phyloP scores from a whole-genome alignment of 192 early-diverging fungal species.

The Coemansia sp. region DNA sequence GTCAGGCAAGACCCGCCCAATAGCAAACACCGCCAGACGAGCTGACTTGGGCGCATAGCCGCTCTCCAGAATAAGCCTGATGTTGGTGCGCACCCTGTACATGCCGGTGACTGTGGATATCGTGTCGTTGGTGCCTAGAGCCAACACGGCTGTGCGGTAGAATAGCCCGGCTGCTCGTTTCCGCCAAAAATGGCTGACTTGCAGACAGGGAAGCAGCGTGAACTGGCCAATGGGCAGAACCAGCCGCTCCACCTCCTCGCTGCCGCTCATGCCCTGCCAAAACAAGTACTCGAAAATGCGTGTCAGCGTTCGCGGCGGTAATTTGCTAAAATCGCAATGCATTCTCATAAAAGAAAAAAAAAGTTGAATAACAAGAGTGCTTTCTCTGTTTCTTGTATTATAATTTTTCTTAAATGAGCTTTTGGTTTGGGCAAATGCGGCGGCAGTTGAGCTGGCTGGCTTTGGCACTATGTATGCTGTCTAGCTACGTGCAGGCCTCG shows the following conservation, averaged over 20 bases:
- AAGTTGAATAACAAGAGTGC: too few relatives aligned
- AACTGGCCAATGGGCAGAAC: constrained; percentile 28
- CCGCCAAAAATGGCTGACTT: constrained; percentile 29
- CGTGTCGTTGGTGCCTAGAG: constrained; percentile 12
- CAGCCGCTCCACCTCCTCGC: constrained; percentile 8
- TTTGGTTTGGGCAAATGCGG: not conserved
- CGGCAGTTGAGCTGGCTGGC: not conserved
- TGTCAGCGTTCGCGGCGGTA: constrained; percentile 15
- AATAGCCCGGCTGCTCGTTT: constrained; percentile 31
- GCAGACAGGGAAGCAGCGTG: constrained; percentile 10
- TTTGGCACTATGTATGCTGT: not conserved
- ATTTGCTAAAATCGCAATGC: not conserved
- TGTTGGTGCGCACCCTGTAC: constrained; percentile 12
- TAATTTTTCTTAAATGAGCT: not conserved
- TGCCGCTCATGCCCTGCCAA: constrained; percentile 22
- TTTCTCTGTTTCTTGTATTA: not conserved
- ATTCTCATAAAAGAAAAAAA: not conserved
- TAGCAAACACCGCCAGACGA: constrained; percentile 12
- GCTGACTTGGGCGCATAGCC: constrained; percentile 41
- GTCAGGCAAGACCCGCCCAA: not conserved
- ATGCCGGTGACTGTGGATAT: not conserved
- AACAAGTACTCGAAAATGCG: constrained; percentile 38
- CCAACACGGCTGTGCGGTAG: constrained; percentile 30
- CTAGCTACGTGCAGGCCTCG: not conserved
- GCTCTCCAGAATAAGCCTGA: constrained; percentile 35